Conservation (phyloP, 495 filamentous ascomycete genomes). For the Delitschia confertaspora region DNA sequence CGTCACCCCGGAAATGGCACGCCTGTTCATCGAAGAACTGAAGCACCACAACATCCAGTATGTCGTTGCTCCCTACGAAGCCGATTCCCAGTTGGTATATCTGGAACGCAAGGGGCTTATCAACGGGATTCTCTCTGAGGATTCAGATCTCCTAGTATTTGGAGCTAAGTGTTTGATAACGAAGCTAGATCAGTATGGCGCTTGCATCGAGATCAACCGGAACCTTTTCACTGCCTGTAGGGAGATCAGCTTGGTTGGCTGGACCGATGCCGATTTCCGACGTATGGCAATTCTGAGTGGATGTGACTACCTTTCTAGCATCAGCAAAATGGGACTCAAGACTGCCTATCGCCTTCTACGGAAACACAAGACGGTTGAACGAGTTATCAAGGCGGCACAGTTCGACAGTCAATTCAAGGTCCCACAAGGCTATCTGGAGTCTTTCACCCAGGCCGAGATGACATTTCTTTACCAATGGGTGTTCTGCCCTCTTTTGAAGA, state of each 20-base stretch:
- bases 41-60: conserved; percentile 72
- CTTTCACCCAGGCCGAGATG: conserved; percentile 75
- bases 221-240: conserved; percentile 78
- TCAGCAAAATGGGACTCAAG: conserved; percentile 80
- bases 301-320: conserved; percentile 88
- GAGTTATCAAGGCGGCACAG: conserved; percentile 66
- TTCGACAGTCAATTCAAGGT: conserved; percentile 80
- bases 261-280: conserved; percentile 84
- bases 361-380: conserved; percentile 79
- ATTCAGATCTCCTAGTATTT: conserved; percentile 94
- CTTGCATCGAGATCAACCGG: conserved; percentile 84
- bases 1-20: conserved; percentile 91
- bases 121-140: conserved; percentile 84
- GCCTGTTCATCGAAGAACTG: conserved; percentile 82
- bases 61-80: conserved; percentile 94
- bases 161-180: conserved; percentile 83
- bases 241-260: conserved; percentile 81
- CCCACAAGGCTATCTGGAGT: conserved; percentile 64
- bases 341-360: conserved; percentile 84
- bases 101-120: conserved; percentile 77
- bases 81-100: conserved; percentile 92
- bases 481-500: conserved; percentile 65
- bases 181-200: conserved; percentile 88
- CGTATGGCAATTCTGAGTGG: conserved; percentile 95
- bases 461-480: conserved; percentile 94